Percentiles rank a stretch among this genome's conserved stretches.
Conservation (phyloP, 495 filamentous ascomycete genomes). For the Amphirosellinia nigrospora region DNA sequence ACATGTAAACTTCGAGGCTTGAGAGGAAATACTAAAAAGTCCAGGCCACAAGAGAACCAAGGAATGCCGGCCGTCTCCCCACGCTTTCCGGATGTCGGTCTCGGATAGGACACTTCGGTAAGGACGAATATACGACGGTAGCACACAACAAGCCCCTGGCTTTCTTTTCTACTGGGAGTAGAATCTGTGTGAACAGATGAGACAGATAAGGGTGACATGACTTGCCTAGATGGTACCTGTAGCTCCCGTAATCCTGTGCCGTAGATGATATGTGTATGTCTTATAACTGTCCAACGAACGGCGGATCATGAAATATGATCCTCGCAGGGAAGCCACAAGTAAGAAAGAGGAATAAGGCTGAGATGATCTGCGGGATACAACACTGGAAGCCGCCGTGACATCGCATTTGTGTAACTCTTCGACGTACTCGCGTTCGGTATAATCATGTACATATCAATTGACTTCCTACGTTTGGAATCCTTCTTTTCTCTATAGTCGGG, state of each 20-base stretch:
- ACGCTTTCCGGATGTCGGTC: not conserved
- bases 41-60: not conserved
- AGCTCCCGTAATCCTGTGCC: not conserved
- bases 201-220: not conserved
- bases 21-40: not conserved
- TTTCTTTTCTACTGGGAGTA: not conserved
- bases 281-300: not conserved
- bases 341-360: not conserved
- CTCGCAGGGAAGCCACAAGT: too few species aligned
- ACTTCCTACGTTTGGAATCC: not conserved
- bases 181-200: not conserved
- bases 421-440: not conserved
- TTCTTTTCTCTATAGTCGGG: not conserved
- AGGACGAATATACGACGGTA: not conserved
- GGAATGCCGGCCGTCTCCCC: not conserved
- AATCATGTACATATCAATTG: not conserved
- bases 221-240: too few species aligned
- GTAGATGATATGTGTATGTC: not conserved
- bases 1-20: not conserved
- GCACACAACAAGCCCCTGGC: not conserved
- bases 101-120: not conserved
- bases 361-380: not conserved
- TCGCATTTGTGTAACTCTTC: not conserved
- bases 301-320: not conserved
- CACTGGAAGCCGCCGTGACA: not conserved